These are phyloP conservation scores for Tuber borchii DNA, from an alignment of 495 filamentous ascomycete genomes.

Conservation along the genomic window DNA sequence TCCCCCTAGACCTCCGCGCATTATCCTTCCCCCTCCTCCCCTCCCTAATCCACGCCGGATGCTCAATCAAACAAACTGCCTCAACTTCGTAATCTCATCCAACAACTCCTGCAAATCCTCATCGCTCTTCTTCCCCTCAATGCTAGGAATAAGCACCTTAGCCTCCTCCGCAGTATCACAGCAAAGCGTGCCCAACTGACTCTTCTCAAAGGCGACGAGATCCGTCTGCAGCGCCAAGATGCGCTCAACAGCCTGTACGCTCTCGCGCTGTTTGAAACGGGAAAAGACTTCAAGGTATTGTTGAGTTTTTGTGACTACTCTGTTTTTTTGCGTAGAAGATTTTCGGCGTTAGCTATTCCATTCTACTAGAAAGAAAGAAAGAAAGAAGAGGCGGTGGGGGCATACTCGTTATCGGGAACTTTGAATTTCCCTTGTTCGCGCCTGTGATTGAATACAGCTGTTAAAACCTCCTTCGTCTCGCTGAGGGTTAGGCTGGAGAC, in stretches of 20 bases:
- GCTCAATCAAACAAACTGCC: slow-evolving; percentile 39
- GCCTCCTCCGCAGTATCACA: slow-evolving; percentile 91
- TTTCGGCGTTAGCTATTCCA: slow-evolving; percentile 13
- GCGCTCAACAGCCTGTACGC: slow-evolving; percentile 83
- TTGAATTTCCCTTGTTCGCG: slow-evolving; percentile 55
- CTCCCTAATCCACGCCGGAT: background rate
- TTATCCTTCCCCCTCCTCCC: background rate
- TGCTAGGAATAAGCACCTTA: slow-evolving; percentile 87
- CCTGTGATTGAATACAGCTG: slow-evolving; percentile 73
- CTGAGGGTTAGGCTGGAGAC: slow-evolving; percentile 81
- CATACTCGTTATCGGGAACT: slow-evolving; percentile 60
- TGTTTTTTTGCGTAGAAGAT: slow-evolving; percentile 20
- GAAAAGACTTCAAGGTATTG: slow-evolving; percentile 90
- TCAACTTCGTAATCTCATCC: slow-evolving; percentile 55
- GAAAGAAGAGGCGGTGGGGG: too few species aligned
- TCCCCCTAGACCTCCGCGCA: background rate
- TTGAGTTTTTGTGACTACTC: slow-evolving; percentile 70
- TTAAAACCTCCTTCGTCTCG: slow-evolving; percentile 85
- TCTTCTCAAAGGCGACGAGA: slow-evolving; percentile 83
- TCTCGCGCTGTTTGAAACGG: slow-evolving; percentile 89
- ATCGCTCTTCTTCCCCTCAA: slow-evolving; percentile 80
- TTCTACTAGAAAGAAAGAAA: too few species aligned
- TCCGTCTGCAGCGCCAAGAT: slow-evolving; percentile 68
- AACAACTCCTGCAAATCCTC: slow-evolving; percentile 77
- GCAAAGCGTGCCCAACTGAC: slow-evolving; percentile 81